Base-by-base conservation (phyloP, 2,329 filamentous ascomycete genomes). In the Scedosporium aurantiacum region DNA sequence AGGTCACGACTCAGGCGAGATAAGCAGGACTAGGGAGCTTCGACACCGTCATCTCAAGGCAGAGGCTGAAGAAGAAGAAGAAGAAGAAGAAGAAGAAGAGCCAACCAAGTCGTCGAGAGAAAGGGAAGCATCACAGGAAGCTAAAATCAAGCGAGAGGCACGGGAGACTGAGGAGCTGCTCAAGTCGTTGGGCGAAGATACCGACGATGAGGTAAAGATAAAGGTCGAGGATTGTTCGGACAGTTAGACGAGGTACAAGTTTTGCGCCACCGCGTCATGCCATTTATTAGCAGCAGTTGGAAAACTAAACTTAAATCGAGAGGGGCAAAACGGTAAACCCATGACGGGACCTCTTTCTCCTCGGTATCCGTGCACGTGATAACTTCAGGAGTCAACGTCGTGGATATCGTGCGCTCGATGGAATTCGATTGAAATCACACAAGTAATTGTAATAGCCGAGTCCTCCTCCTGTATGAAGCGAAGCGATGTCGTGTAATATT, bases 211-310 rank as follows among this genome's bases (percentile, higher is more conserved):
- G 7, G 66, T 69, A 6, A 67, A 70, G 45, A 70, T 64, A 23
- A 69, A 70, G 32, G 71, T 70, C 21, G 71, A 73, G 18, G 68
- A 68, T 64, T 66, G 67, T 69, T 64, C 68, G 4, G 55, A 57
- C 8, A 57, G 6, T 27, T 54, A 54, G 23, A 37, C 32, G 32
- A n/a, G 18, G 43, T 47, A 47, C n/a, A n/a, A 21, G n/a, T 21
- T 18, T 21, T 47, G 43, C 43, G 16, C 16, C 43, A 47, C 43
- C 8, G 6, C 43, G 43, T 47, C 18, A 47, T 47, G 43, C 16
- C 43, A 47, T 47, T 5, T n/a, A n/a, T n/a, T n/a, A n/a, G n/a
- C n/a, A 37, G 10, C 32, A 37, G 32, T 37, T 37, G 32, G 32
- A 37, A 37, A 37, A 37, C 32, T 37, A 37, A 37, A 37, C 32